Base-by-base conservation (phyloP, 139 green algal species). In the Nannochloris sp. region DNA sequence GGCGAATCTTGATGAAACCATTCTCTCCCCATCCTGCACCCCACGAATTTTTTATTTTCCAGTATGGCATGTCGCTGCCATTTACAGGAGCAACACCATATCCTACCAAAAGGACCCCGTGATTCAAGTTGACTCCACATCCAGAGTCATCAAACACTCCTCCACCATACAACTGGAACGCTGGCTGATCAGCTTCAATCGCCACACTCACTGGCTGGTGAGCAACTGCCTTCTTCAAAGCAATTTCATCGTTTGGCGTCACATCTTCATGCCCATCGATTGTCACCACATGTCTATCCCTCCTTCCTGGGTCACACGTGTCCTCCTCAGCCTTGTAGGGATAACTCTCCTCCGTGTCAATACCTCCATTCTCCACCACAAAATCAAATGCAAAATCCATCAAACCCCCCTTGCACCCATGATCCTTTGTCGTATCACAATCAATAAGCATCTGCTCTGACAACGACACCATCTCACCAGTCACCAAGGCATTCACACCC, bases 41-140 rank as follows among this genome's bases (percentile, higher is more conserved):
- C 93, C 93, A 98, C 8, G 74, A 89, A 81, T 99, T 99, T 79
- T 98, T 98, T 4, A 98, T 79, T 11, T 94, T 84, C 85, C 87
- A 98, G 83, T 93, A 98, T 44, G 68, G 54, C 44, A 72, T 50
- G 37, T 75, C 67, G 1, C 40, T 64, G 9, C 60, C 75, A 56
- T 66, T 66, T 12, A 70, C 70, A 25, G 65, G 36, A 6, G 58
- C 54, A 14, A 60, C 75, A 65, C 83, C 88, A 67, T 97, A 99
- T 21, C 93, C 93, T 8, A 96, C 90, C 11, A 87, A 81, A 64
- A 99, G 81, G 29, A 99, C 91, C 37, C 90, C 92, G 72, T 98
- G 93, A 81, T 97, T 88, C 2, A 98, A 81, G 1, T 82, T 61
- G 3, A 82, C 86, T 70, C 87, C 88, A 80, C 90, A 95, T 49